Evolutionary conservation across 2,329 filamentous ascomycete genomes (phyloP), one percentile per base, ranked within the genome.

Genomic region (Botrytis sinoallii): DNA sequence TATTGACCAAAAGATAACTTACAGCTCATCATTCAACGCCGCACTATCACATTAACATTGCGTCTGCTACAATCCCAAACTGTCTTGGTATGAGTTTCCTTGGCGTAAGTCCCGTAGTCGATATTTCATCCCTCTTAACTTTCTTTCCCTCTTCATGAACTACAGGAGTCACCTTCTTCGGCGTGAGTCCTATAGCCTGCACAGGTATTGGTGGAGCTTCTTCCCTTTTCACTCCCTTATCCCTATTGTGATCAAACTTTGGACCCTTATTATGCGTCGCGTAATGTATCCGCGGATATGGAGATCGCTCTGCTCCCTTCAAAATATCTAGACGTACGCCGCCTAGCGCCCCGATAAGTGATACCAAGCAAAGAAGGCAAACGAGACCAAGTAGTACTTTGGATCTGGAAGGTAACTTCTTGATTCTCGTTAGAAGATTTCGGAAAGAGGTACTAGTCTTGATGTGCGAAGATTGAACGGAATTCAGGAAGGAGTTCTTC

Each of bases 241-340:
- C 65, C 25, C 65, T 55, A 55, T 68, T 68, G 3, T 68, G 65
- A 68, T 68, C 22, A 29, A 68, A 68, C 25, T 68, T 68, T n/a
- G 46, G 65, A 12, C 65, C 65, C 9, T 20, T 68, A 16, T 68
- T 68, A 6, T 68, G 65, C 25, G 65, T 68, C 18, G 22, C 65
- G n/a, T 68, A 68, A 42, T 68, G 46, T 42, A 14, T 29, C 52
- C 65, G 65, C 29, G 35, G 40, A 55, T 68, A 68, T 40, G 65
- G 25, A 68, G 48, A 40, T 57, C 35, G 35, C 8, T 55, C 18
- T 64, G 38, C 40, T 25, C 35, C 65, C 46, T 14, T 68, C 16
- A 55, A 40, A 4, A 57, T 7, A 22, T 57, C 35, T 4, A 48
- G 65, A 25, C 32, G 46, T 8, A 55, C 46, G 52, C 65, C 65